Evolutionary conservation across 73 alveolate genomes (phyloP), one percentile per base, ranked within the genome.

Genomic region (Stentor roeselii): DNA sequence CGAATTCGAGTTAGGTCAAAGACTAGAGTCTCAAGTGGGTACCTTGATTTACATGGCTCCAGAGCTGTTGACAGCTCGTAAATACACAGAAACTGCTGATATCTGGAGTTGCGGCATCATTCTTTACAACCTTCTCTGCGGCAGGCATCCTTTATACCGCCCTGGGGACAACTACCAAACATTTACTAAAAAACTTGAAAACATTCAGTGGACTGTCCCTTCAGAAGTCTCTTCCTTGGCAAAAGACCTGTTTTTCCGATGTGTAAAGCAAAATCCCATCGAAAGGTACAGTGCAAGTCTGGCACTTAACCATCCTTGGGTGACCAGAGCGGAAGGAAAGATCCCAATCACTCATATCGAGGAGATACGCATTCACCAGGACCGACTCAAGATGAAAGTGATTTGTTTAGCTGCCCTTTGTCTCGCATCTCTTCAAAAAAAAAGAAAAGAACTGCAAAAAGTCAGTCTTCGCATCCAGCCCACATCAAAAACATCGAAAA

Each of bases 231-330:
- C 96, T 27, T 75, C 83, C 36, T 60, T 92, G 3, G 98, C 98
- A 0, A 86, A 88, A 61, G 90, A 93, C 85, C 83, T 95, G 6
- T 90, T 95, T 87, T 82, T 86, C 80, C 90, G 91, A 84, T 87
- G 91, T 78, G 84, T 93, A 36, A 88, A 87, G 42, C 82, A 86
- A 50, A 93, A 88, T 76, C 93, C 96, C 76, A 83, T 87, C 40
- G 97, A 93, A 42, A 92, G 99, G 89, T 94, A 94, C 76, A 87
- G 88, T 80, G 95, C 89, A 14, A 87, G 78, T 42, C 85, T 89
- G 90, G 95, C 98, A 21, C 78, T 96, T 4, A 78, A 86, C 39
- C 99, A 94, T 91, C 99, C 98, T 39, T 94, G 96, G 97, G 94
- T 96, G 32, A 94, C 98, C 3, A 83, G 98, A 82, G 15, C 74